A percentile compares a stretch with the other conserved stretches of the same genome.
phyloP scores from a whole-genome alignment of 164 flowering plant genomes.

The Magnolia sinica region DNA sequence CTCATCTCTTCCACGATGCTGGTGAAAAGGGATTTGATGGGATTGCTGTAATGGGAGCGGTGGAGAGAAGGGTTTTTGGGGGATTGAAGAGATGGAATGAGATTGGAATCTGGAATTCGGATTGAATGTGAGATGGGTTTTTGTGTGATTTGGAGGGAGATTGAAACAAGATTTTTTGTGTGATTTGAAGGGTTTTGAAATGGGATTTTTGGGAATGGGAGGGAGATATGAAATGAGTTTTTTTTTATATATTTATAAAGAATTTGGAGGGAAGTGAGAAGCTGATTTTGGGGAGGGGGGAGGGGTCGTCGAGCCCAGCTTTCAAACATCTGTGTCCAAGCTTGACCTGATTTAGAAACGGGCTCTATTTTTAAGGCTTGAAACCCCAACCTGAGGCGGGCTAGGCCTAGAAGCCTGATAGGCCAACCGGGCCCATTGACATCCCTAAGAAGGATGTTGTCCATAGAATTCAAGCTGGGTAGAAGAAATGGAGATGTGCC shows the following conservation, averaged over 20 bases:
- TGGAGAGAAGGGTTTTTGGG: slow-evolving; percentile 8
- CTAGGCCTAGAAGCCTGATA: too few species aligned
- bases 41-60: neutral
- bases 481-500: too few species aligned
- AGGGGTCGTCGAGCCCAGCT: too few species aligned
- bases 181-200: neutral
- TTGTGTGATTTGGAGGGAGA: neutral
- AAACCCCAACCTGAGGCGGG: too few species aligned
- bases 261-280: slow-evolving; percentile 19
- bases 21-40: slow-evolving; percentile 59
- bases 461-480: too few species aligned
- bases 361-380: too few species aligned
- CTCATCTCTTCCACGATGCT: slow-evolving; percentile 95
- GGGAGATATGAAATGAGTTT: neutral
- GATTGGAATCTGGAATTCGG: slow-evolving; percentile 3
- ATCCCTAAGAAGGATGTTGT: too few species aligned
- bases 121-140: slow-evolving; percentile 18
- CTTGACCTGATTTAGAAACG: too few species aligned
- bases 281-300: slow-evolving; percentile 7
- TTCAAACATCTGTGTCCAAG: too few species aligned
- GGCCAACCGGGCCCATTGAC: too few species aligned
- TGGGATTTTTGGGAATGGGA: too few species aligned
- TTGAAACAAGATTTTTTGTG: neutral
- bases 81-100: slow-evolving; percentile 16
- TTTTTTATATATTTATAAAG: neutral